A percentile compares a stretch with the other conserved stretches of the same genome.
phyloP scores from a whole-genome alignment of 352 stramenopile species.

The Thalassiosira mediterranea region DNA sequence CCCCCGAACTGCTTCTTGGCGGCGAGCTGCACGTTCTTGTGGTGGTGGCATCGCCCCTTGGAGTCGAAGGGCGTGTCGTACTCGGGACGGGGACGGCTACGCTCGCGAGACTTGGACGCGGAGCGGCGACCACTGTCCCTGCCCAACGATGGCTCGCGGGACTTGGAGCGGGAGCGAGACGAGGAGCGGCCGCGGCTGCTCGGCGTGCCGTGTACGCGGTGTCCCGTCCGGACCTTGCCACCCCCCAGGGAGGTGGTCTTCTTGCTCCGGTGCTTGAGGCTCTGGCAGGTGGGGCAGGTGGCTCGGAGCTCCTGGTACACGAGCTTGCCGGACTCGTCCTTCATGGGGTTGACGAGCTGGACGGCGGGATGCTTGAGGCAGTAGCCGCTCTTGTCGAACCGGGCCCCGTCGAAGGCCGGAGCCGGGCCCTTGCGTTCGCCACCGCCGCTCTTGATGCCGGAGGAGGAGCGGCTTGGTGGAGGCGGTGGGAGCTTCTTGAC shows the following conservation, averaged over 20 bases:
- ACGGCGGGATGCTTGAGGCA: conserved; percentile 12
- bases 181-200: not conserved
- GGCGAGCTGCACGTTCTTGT: conserved; percentile 38
- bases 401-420: conserved; percentile 11
- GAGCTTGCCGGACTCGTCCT: conserved; percentile 11
- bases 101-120: conserved; percentile 9
- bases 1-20: conserved; percentile 52
- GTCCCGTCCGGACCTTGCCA: conserved; percentile 22
- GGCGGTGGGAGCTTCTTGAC: not conserved
- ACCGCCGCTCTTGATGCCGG: not conserved
- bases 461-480: too few species aligned
- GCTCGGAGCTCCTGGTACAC: conserved; percentile 14
- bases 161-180: conserved; percentile 10
- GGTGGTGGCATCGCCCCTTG: conserved; percentile 53
- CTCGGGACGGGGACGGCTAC: conserved; percentile 11
- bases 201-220: conserved; percentile 16
- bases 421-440: not conserved
- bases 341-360: conserved; percentile 3
- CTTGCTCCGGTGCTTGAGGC: conserved; percentile 4
- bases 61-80: conserved; percentile 53
- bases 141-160: not conserved
- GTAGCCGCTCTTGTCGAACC: conserved; percentile 11
- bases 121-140: not conserved
- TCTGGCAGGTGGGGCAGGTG: conserved; percentile 8
- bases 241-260: conserved; percentile 30